Evolutionary conservation across 805 yeast species (phyloP).

Genomic region (Clavispora santaluciae): DNA sequence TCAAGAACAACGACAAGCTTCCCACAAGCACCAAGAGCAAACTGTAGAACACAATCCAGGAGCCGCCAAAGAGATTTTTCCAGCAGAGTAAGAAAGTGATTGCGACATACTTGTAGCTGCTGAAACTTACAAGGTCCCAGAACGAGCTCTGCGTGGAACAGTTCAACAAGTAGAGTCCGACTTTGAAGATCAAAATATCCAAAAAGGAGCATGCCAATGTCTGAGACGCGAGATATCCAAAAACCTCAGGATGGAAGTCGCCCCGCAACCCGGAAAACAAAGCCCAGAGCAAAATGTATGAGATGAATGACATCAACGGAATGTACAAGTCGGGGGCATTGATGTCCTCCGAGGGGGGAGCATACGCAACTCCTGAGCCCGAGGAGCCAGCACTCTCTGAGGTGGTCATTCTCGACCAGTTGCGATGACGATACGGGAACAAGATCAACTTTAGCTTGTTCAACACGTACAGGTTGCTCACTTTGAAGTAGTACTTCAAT

Average conservation of each 20-base stretch:
- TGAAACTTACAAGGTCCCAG: conserved; percentile 82
- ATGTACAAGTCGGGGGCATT: conserved; percentile 97
- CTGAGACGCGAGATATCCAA: conserved; percentile 82
- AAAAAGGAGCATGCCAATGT: conserved; percentile 76
- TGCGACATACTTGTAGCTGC: conserved; percentile 93
- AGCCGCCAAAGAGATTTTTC: conserved; percentile 40
- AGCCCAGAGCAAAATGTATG: conserved; percentile 82
- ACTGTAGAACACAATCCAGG: conserved; percentile 33
- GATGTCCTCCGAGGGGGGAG: conserved; percentile 78
- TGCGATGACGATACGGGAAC: conserved; percentile 80
- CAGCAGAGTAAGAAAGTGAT: conserved; percentile 52
- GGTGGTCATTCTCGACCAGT: conserved; percentile 63
- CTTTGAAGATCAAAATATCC: conserved; percentile 70
- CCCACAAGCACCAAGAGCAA: conserved; percentile 30
- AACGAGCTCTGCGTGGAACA: conserved; percentile 56
- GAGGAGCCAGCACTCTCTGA: conserved; percentile 16
- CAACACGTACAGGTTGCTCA: conserved; percentile 81
- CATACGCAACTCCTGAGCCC: conserved; percentile 37
- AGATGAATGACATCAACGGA: conserved; percentile 88
- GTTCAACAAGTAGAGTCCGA: conserved; percentile 77
- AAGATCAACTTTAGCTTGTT: conserved; percentile 67
- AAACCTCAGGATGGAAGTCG: conserved; percentile 85
- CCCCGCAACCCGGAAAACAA: conserved; percentile 81
- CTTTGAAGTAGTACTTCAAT: conserved; percentile 84
- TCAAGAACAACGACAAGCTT: conserved; percentile 53